Evolutionary conservation across 129 eudicot genomes (phyloP), one percentile per base, ranked within the genome.

Genomic region (Lactuca saligna): DNA sequence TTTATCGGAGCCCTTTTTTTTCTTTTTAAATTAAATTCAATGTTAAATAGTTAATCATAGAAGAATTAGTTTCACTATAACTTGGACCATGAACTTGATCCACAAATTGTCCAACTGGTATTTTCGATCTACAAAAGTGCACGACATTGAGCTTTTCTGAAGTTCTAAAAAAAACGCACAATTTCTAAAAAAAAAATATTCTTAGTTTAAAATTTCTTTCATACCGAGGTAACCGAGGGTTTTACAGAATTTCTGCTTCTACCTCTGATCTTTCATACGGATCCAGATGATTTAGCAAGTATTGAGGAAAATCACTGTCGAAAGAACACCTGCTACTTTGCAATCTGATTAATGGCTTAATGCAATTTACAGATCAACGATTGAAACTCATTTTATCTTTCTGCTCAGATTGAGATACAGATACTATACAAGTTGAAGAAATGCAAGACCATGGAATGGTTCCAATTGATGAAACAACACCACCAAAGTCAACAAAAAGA

Each of bases 391-490:
- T 10, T 16, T 16, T 34, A 3, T 5, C 11, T 69, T 66, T 78
- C 4, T 67, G 67, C 31, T 41, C 75, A 66, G 78, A 58, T 67
- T 42, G 14, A 17, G 57, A 49, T 31, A 20, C 20, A 20, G 15
- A 15, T 66, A 51, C 65, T 17, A 20, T 46, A 53, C 37, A 65
- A 59, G 6, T 39, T 72, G 10, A 50, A 62, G 66, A 65, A 66
- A 86, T 83, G 87, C 88, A 88, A 83, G 88, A 87, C 67, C 83
- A 80, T 63, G 85, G 82, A 39, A 77, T 83, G 85, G 34, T 72
- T 41, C 69, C 70, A 25, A 33, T 56, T 10, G 79, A 83, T 53
- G 86, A 84, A 60, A 59, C 80, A 25, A 44, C 65, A 65, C 58
- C 68, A 63, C 78, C 74, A 14, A 91, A 88, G 79, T 76, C 84